Percentiles rank a stretch among this genome's conserved stretches.
Conservation (phyloP, 2,329 filamentous ascomycete species). For the Colletotrichum sp. region DNA sequence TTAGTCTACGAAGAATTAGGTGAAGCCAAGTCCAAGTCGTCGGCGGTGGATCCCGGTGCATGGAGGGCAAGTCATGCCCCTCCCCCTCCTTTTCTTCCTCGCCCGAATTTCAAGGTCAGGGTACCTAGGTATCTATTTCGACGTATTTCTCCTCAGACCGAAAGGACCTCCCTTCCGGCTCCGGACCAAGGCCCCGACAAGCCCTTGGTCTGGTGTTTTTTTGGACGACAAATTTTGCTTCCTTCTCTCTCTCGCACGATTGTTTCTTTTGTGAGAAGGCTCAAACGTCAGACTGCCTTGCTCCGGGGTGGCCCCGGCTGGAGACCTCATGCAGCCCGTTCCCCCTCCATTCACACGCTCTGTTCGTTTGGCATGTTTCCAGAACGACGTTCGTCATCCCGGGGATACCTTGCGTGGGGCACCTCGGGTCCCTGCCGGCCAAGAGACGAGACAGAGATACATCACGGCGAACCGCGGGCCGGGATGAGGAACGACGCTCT, state of each 20-base stretch:
- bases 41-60: constrained; percentile 7
- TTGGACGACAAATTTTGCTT: not conserved
- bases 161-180: constrained; percentile 1
- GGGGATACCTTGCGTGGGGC: constrained; percentile 11
- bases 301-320: constrained; percentile 1
- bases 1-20: not conserved
- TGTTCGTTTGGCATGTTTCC: not conserved
- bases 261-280: not conserved
- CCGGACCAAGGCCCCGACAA: constrained; percentile 3
- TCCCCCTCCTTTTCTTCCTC: constrained; percentile 23
- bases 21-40: not conserved
- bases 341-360: not conserved
- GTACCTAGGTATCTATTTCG: not conserved
- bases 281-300: not conserved
- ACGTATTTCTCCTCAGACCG: not conserved
- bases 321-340: not conserved
- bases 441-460: not conserved
- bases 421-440: constrained; percentile 12
- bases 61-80: constrained; percentile 31
- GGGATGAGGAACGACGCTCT: not conserved
- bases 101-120: not conserved
- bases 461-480: not conserved
- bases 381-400: constrained; percentile 16
- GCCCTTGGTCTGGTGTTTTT: not conserved
- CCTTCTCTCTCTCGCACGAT: not conserved